These are phyloP conservation scores for Staphylotrichum tortipilum DNA, from an alignment of 495 filamentous ascomycete species.

Conservation along the genomic window DNA sequence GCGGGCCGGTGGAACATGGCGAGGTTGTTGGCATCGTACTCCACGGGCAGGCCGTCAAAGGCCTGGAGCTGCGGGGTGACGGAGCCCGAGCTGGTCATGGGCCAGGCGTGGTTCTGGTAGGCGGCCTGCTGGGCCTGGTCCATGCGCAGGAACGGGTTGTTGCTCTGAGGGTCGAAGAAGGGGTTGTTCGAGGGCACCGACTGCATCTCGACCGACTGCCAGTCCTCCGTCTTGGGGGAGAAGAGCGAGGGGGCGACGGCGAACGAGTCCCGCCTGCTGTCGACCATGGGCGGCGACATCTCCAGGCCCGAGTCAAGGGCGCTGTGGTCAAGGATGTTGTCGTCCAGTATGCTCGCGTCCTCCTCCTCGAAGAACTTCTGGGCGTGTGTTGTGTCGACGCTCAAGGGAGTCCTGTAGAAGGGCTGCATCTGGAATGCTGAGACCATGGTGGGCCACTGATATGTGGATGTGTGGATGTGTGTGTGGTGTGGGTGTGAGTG, in stretches of 20 bases:
- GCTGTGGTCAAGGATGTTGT: conserved; percentile 69
- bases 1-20: conserved; percentile 42
- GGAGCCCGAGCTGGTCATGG: conserved; percentile 51
- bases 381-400: conserved; percentile 51
- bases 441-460: conserved; percentile 38
- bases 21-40: conserved; percentile 46
- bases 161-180: conserved; percentile 52
- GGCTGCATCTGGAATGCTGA: conserved; percentile 47
- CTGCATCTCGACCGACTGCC: conserved; percentile 55
- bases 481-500: not conserved
- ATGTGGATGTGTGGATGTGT: conserved; percentile 6
- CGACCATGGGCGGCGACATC: conserved; percentile 56
- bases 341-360: conserved; percentile 73
- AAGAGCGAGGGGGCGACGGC: conserved; percentile 58
- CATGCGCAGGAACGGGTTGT: conserved; percentile 50
- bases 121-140: conserved; percentile 42
- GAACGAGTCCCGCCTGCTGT: conserved; percentile 63
- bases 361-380: conserved; percentile 68
- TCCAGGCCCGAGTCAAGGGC: conserved; percentile 57
- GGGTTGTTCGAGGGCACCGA: conserved; percentile 49
- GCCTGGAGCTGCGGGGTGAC: conserved; percentile 39
- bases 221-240: conserved; percentile 66
- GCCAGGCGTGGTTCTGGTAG: conserved; percentile 45
- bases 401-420: conserved; percentile 55
- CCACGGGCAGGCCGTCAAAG: conserved; percentile 58